These are phyloP conservation scores for Colletotrichum paranaense DNA, from an alignment of 2,329 filamentous ascomycete genomes.

Conservation along the genomic window DNA sequence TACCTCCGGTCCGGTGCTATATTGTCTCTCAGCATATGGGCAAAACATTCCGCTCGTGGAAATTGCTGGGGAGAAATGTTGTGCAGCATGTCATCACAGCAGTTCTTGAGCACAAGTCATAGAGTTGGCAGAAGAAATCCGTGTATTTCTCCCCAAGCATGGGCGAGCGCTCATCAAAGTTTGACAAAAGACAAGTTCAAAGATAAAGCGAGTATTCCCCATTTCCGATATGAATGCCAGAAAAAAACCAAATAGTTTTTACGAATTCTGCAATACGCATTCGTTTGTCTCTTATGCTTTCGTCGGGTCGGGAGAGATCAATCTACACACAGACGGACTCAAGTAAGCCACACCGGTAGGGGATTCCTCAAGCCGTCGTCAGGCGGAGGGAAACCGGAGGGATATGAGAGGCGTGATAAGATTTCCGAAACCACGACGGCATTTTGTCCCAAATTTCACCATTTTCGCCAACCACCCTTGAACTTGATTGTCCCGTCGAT, in stretches of 20 bases:
- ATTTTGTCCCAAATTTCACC: conserved; percentile 32
- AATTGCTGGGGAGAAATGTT: not conserved
- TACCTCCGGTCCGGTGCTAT: too few species aligned
- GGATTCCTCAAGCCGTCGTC: conserved; percentile 7
- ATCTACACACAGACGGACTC: not conserved
- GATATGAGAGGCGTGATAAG: not conserved
- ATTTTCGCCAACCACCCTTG: conserved; percentile 30
- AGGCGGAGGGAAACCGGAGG: conserved; percentile 5
- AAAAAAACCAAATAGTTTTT: conserved; percentile 31
- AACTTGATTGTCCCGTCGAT: conserved; percentile 34
- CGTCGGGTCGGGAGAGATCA: conserved; percentile 1
- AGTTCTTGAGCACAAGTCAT: not conserved
- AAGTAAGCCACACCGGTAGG: not conserved
- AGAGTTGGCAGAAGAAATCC: conserved; percentile 4
- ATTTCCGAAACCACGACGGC: conserved; percentile 16
- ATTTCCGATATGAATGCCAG: conserved; percentile 34
- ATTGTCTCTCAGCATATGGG: too few species aligned
- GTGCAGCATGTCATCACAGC: not conserved
- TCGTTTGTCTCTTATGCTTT: conserved; percentile 30
- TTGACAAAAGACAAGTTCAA: conserved; percentile 14
- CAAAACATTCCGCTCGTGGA: too few species aligned
- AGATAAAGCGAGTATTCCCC: conserved; percentile 19
- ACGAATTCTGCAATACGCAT: conserved; percentile 34
- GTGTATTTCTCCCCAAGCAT: conserved; percentile 12
- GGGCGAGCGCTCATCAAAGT: conserved; percentile 1